Percentiles rank a stretch among this genome's conserved stretches.
These are phyloP conservation scores for Fusarium transvaalense DNA, from an alignment of 2,329 filamentous ascomycete genomes.

Conservation along the genomic window DNA sequence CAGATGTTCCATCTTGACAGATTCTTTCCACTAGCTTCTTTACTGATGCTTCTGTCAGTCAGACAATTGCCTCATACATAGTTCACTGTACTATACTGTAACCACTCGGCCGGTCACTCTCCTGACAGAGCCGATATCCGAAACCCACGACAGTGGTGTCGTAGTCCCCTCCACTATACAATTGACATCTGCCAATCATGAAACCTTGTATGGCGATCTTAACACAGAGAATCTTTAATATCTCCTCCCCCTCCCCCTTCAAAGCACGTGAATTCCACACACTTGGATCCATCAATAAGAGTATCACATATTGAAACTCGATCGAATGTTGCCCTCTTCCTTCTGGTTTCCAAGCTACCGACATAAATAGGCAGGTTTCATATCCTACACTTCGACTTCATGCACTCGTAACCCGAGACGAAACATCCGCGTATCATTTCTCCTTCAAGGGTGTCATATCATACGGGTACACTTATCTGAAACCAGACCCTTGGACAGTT, in stretches of 20 bases:
- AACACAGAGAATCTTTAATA: constrained; percentile 3
- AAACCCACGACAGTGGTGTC: too few relatives aligned
- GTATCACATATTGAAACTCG: background rate
- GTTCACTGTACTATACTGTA: too few relatives aligned
- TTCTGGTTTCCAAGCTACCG: background rate
- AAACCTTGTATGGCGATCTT: constrained; percentile 28
- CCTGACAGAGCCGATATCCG: too few relatives aligned
- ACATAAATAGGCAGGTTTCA: constrained; percentile 1
- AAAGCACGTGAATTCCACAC: background rate
- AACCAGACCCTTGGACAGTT: background rate
- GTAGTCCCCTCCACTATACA: background rate
- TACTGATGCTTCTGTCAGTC: background rate
- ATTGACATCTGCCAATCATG: constrained; percentile 4
- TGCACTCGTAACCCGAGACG: constrained; percentile 18
- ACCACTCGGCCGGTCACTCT: too few relatives aligned
- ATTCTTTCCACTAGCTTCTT: background rate
- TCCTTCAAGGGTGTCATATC: constrained; percentile 1
- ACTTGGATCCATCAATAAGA: background rate
- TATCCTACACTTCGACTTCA: constrained; percentile 1
- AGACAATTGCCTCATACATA: too few relatives aligned
- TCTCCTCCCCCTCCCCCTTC: background rate
- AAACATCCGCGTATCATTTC: constrained; percentile 23
- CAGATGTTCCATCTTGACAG: background rate
- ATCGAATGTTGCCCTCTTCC: background rate
- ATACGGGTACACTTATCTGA: constrained; percentile 13